phyloP scores from a whole-genome alignment of 2,329 filamentous ascomycete genomes.

The Pseudocercospora fijiensis region DNA sequence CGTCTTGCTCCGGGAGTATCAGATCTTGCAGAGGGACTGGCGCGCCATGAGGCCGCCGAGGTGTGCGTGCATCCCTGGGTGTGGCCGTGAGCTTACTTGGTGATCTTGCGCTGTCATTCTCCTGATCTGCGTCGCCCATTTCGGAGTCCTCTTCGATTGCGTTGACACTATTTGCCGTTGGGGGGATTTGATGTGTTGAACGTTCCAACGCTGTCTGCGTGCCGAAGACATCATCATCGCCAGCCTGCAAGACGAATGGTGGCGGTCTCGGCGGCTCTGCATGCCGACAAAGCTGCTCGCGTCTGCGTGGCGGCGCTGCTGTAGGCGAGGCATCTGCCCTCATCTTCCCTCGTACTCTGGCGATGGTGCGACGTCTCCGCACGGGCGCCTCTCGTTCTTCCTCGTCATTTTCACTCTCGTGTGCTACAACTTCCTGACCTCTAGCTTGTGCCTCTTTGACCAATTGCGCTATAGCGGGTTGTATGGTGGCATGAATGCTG shows the following conservation, averaged over 20 bases:
- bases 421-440: constrained; percentile 40
- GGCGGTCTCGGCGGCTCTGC: constrained; percentile 13
- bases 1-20: constrained; percentile 31
- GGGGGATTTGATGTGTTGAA: neutral
- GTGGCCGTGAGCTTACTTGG: constrained; percentile 40
- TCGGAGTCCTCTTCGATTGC: constrained; percentile 38
- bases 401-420: constrained; percentile 23
- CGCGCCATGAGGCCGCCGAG: constrained; percentile 33
- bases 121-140: constrained; percentile 45
- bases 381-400: constrained; percentile 26
- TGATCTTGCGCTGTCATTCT: constrained; percentile 50
- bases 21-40: constrained; percentile 36
- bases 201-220: constrained; percentile 3
- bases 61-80: constrained; percentile 27
- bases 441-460: constrained; percentile 56
- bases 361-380: constrained; percentile 31
- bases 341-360: constrained; percentile 28
- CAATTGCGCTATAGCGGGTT: constrained; percentile 44
- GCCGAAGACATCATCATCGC: constrained; percentile 28
- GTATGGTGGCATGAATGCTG: constrained; percentile 59
- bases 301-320: constrained; percentile 21
- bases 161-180: constrained; percentile 12
- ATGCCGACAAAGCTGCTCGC: constrained; percentile 15
- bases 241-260: constrained; percentile 30
- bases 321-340: constrained; percentile 30